A percentile compares a stretch with the other conserved stretches of the same genome.
Evolutionary conservation across 768 basidiomycete genomes (phyloP).

Genomic region (Boletus sp.): DNA sequence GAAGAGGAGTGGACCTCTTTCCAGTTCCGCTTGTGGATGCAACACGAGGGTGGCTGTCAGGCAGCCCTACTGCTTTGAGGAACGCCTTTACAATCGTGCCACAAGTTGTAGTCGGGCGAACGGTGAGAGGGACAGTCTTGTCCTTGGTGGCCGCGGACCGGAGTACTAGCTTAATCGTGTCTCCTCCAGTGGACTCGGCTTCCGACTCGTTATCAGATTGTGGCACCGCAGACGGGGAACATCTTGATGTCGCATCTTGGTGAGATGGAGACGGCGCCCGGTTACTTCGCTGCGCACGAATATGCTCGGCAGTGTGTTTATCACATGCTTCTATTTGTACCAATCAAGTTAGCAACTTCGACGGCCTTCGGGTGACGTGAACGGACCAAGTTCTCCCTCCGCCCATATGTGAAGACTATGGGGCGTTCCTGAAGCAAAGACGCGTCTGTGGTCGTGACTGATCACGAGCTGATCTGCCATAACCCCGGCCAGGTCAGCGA

Average conservation of each 20-base stretch:
- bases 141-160: conserved; percentile 49
- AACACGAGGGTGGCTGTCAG: conserved; percentile 45
- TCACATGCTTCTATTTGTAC: conserved; percentile 58
- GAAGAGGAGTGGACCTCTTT: conserved; percentile 21
- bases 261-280: conserved; percentile 23
- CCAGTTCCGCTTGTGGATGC: conserved; percentile 37
- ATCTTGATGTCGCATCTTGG: conserved; percentile 1
- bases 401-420: conserved; percentile 63
- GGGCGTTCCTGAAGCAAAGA: conserved; percentile 71
- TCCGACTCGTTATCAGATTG: conserved; percentile 31
- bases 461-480: conserved; percentile 53
- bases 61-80: conserved; percentile 62
- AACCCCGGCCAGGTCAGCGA: conserved; percentile 59
- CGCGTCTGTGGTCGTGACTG: conserved; percentile 55
- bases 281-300: conserved; percentile 41
- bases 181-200: conserved; percentile 36
- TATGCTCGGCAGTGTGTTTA: conserved; percentile 57
- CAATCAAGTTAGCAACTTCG: conserved; percentile 12
- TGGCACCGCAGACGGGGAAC: conserved; percentile 20
- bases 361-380: not conserved
- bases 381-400: conserved; percentile 62
- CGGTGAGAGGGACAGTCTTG: conserved; percentile 60
- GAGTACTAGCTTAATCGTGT: conserved; percentile 63
- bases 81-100: conserved; percentile 74
- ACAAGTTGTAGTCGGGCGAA: conserved; percentile 73